Percentiles rank a stretch among this genome's conserved stretches.
phyloP scores from a whole-genome alignment of 495 filamentous ascomycete species.

The Halenospora varia region DNA sequence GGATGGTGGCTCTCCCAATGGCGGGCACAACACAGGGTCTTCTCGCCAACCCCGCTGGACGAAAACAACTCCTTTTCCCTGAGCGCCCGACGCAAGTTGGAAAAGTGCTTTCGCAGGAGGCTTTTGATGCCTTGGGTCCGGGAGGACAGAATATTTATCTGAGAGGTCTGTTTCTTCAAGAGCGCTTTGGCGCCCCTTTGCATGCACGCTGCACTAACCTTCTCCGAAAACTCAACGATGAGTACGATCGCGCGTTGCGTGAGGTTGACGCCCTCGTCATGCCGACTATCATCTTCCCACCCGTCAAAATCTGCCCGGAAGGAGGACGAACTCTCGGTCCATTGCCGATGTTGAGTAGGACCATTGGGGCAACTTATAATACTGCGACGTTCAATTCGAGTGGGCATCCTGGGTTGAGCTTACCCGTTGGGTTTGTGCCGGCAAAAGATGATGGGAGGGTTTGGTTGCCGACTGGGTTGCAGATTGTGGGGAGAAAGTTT shows the following conservation, averaged over 20 bases:
- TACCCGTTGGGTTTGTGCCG: conserved; percentile 48
- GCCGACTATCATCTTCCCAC: conserved; percentile 41
- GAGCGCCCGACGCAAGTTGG: conserved; percentile 27
- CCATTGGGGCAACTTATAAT: conserved; percentile 46
- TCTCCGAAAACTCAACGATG: conserved; percentile 36
- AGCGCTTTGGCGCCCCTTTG: conserved; percentile 27
- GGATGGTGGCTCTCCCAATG: conserved; percentile 34
- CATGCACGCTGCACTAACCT: conserved; percentile 33
- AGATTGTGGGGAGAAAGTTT: conserved; percentile 51
- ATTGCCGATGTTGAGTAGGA: conserved; percentile 35
- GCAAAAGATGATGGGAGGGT: conserved; percentile 38
- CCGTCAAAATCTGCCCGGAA: conserved; percentile 27
- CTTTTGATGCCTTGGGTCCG: conserved; percentile 33
- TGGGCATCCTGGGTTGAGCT: conserved; percentile 53
- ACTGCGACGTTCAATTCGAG: conserved; percentile 54
- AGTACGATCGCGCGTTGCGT: conserved; percentile 39
- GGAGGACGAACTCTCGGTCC: conserved; percentile 27
- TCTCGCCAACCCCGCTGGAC: conserved; percentile 27
- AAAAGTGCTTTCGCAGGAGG: conserved; percentile 26
- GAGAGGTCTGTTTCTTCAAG: conserved; percentile 27
- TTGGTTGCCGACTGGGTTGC: conserved; percentile 53
- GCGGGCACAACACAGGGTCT: conserved; percentile 27
- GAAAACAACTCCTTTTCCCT: conserved; percentile 31
- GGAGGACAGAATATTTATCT: conserved; percentile 32
- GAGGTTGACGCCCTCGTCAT: conserved; percentile 44